Percentiles rank a stretch among this genome's conserved stretches.
Evolutionary conservation across 495 filamentous ascomycete species (phyloP).

Genomic region (Schizothecium vesticola): DNA sequence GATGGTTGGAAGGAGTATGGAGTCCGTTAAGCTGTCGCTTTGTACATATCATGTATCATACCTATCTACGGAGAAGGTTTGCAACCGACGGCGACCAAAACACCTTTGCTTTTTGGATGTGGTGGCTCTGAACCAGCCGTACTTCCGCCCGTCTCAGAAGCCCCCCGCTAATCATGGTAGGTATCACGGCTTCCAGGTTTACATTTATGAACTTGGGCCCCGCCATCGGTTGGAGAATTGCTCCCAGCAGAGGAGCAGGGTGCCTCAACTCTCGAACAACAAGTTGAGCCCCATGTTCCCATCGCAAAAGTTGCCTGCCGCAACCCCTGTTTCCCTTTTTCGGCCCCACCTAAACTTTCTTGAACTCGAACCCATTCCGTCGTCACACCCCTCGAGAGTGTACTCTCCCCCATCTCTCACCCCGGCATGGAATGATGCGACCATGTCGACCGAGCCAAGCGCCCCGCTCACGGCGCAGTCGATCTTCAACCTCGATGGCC

Average conservation of each 20-base stretch:
- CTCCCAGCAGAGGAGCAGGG: neutral
- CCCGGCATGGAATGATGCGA: conserved; percentile 18
- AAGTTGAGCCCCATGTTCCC: neutral
- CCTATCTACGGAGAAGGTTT: neutral
- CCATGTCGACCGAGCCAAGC: conserved; percentile 13
- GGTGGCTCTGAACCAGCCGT: neutral
- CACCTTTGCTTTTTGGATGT: neutral
- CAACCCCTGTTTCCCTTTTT: neutral
- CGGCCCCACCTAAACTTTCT: neutral
- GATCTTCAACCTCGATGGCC: conserved; percentile 42
- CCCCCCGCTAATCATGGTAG: neutral
- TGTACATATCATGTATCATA: conserved; percentile 3
- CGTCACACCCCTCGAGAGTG: neutral
- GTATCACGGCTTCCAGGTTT: neutral
- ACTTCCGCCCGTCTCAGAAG: neutral
- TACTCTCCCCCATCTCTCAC: neutral
- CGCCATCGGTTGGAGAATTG: neutral
- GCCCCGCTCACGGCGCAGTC: conserved; percentile 7
- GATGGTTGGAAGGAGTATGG: neutral
- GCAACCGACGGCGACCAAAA: neutral
- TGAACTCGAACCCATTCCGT: neutral
- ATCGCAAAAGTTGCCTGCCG: neutral
- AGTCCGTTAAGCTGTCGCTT: neutral
- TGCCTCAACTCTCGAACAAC: neutral
- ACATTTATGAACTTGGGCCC: neutral